These are phyloP conservation scores for Trichoderma oligosporum DNA, from an alignment of 2,329 filamentous ascomycete genomes.

Conservation along the genomic window DNA sequence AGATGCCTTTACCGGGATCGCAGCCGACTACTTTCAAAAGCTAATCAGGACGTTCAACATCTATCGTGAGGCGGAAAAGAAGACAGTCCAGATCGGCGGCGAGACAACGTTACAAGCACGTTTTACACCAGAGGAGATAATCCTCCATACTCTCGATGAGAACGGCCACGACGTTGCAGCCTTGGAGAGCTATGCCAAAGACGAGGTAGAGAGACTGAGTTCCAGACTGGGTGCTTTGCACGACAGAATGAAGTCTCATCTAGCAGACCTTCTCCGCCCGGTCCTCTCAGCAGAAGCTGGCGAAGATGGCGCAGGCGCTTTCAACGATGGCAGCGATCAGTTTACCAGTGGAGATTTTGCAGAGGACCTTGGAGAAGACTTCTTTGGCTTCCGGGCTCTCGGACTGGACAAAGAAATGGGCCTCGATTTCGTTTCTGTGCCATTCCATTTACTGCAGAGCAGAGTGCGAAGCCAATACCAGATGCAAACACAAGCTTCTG, in stretches of 20 bases:
- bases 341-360: constrained; percentile 97
- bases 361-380: constrained; percentile 96
- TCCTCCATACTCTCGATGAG: constrained; percentile 80
- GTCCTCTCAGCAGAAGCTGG: constrained; percentile 72
- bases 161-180: constrained; percentile 78
- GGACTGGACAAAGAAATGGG: constrained; percentile 90
- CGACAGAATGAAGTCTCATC: constrained; percentile 88
- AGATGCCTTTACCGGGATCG: constrained; percentile 84
- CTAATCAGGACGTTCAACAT: constrained; percentile 73
- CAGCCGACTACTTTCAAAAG: constrained; percentile 84
- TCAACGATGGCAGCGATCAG: constrained; percentile 95
- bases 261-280: constrained; percentile 88
- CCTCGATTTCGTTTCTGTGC: constrained; percentile 81
- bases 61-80: constrained; percentile 80
- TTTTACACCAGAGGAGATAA: constrained; percentile 78
- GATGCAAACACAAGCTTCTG: constrained; percentile 63
- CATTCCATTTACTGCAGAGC: constrained; percentile 88
- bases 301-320: constrained; percentile 80
- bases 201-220: constrained; percentile 84
- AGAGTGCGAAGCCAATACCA: constrained; percentile 83
- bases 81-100: constrained; percentile 42
- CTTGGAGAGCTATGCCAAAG: constrained; percentile 82
- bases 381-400: constrained; percentile 96
- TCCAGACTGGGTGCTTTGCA: constrained; percentile 79
- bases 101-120: constrained; percentile 52